Evolutionary conservation across 805 yeast genomes (phyloP).

Genomic region (Candida boidinii): DNA sequence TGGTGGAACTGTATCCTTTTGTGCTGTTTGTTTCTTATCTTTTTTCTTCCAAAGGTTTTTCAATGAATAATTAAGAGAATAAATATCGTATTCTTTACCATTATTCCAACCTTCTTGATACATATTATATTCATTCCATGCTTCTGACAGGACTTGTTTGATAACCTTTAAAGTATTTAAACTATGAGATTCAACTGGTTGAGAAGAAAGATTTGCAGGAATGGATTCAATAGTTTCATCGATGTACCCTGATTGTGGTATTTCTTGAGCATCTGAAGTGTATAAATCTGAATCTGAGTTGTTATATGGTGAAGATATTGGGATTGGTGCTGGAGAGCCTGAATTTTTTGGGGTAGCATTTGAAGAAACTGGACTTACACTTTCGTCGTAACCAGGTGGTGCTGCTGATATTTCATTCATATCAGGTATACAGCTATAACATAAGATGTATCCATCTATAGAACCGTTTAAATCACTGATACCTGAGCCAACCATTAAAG

Average conservation of each 20-base stretch:
- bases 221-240: no score
- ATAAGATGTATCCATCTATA: constrained; percentile 65
- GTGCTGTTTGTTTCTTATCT: not conserved
- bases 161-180: constrained; percentile 26
- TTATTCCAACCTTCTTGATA: constrained; percentile 50
- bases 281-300: no score
- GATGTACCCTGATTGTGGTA: no score
- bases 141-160: constrained; percentile 53
- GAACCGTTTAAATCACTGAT: constrained; percentile 70
- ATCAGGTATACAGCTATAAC: constrained; percentile 61
- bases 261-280: no score
- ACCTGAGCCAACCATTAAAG: constrained; percentile 68
- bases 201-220: no score
- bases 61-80: constrained; percentile 48
- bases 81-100: constrained; percentile 62
- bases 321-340: not conserved
- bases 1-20: constrained; percentile 39
- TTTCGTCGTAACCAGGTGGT: constrained; percentile 50
- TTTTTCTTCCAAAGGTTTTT: constrained; percentile 47
- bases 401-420: constrained; percentile 19
- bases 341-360: constrained; percentile 3
- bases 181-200: no score
- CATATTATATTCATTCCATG: constrained; percentile 60
- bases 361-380: constrained; percentile 9
- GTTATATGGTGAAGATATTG: no score